phyloP scores from a whole-genome alignment of 1,284 basidiomycete genomes.

The Papiliotrema flavescens region DNA sequence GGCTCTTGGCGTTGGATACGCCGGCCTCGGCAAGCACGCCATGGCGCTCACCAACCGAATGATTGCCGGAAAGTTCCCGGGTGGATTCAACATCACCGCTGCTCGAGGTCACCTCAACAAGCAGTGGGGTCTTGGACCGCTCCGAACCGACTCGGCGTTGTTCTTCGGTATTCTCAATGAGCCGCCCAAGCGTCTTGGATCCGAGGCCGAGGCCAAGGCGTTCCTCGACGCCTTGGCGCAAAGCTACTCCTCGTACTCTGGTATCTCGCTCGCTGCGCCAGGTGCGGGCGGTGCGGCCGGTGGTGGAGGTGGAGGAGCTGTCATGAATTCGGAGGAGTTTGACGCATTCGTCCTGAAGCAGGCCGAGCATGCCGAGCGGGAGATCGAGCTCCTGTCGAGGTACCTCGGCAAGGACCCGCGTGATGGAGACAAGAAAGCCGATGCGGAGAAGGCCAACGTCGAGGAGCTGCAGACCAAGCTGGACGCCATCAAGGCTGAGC shows the following conservation, averaged over 20 bases:
- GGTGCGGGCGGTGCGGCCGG: slow-evolving; percentile 59
- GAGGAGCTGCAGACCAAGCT: slow-evolving; percentile 76
- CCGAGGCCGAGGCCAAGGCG: slow-evolving; percentile 86
- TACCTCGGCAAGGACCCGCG: slow-evolving; percentile 92
- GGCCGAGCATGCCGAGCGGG: slow-evolving; percentile 84
- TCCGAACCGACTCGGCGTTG: slow-evolving; percentile 85
- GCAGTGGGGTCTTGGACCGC: slow-evolving; percentile 87
- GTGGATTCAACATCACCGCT: slow-evolving; percentile 94
- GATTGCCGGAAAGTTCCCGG: slow-evolving; percentile 94
- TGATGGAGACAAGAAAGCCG: slow-evolving; percentile 81
- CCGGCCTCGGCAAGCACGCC: slow-evolving; percentile 90
- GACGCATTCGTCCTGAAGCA: slow-evolving; percentile 93
- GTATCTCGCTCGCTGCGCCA: slow-evolving; percentile 73
- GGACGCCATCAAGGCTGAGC: slow-evolving; percentile 67
- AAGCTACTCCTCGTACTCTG: slow-evolving; percentile 78
- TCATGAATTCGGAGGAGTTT: slow-evolving; percentile 98
- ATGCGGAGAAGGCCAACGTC: slow-evolving; percentile 65
- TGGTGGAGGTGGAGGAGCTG: slow-evolving; percentile 64
- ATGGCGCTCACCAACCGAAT: slow-evolving; percentile 85
- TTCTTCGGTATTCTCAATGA: slow-evolving; percentile 88
- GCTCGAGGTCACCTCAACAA: slow-evolving; percentile 86
- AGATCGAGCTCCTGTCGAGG: slow-evolving; percentile 93
- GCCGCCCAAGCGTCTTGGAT: slow-evolving; percentile 86
- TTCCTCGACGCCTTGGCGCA: slow-evolving; percentile 87
- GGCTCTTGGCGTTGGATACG: slow-evolving; percentile 74